Evolutionary conservation across 257 asterid genomes (phyloP), one percentile per base, ranked within the genome.

Genomic region (Solanum tarapatanum): DNA sequence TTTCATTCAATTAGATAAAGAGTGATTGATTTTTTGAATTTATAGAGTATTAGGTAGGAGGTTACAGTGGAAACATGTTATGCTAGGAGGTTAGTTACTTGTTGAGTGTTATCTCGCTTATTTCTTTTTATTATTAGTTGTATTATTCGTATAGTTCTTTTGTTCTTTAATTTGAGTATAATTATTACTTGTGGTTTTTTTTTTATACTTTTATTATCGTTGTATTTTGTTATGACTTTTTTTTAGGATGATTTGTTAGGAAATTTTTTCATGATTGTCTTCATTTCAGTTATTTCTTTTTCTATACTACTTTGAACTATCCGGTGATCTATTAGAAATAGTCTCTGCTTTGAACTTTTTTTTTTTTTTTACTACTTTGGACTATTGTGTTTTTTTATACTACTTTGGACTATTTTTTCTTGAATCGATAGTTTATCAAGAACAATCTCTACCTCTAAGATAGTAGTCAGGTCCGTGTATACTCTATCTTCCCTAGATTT

Each of bases 401-500:
- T 19, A 7, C 24, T 58, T 58, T 58, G 24, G 0, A 58, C 5
- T 58, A 19, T 7, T 58, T 51, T 58, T 58, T 3, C 6, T 58
- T 58, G 66, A 58, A 9, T 3, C 0, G 1, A 1, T 8, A 1
- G 12, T 58, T 7, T 58, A 58, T 58, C 2, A 7, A 0, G 21
- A 58, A 7, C 11, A 21, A 1, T 6, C 2, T 58, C 68, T 58
- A 58, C 26, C 68, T 58, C 0, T 21, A 8, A 21, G 26, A 21
- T 58, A 58, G 24, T 58, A 8, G n/a, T 58, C 11, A 58, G 2
- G 68, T 58, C 1, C 0, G 26, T 0, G 1, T 55, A 17, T 7
- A 55, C 11, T 58, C 24, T 58, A 58, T 1, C 12, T 0, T 58
- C 0, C 10, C 11, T 19, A 21, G 26, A 8, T 8, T 3, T 21